Percentiles rank a stretch among this genome's conserved stretches.
Evolutionary conservation across 371 early-diverging fungal species (phyloP).

Genomic region (Mortierella sp.): DNA sequence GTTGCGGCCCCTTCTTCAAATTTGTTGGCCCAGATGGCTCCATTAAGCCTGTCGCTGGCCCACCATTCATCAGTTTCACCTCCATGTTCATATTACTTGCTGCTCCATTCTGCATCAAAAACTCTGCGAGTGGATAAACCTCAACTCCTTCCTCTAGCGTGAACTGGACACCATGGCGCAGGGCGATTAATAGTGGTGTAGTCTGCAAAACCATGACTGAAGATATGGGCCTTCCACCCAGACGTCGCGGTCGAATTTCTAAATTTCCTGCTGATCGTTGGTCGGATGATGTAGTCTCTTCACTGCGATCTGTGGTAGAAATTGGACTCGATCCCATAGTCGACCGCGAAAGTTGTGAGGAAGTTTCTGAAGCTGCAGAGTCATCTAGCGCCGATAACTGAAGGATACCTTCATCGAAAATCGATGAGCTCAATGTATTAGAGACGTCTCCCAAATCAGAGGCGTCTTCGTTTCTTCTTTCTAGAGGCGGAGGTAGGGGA

Average conservation of each 20-base stretch:
- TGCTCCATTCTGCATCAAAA: slow-evolving; percentile 52
- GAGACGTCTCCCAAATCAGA: slow-evolving; percentile 1
- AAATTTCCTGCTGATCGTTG: not conserved
- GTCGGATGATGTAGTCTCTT: not conserved
- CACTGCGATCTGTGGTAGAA: slow-evolving; percentile 9
- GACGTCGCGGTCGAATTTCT: slow-evolving; percentile 17
- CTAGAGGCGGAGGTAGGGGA: not conserved
- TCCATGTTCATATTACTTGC: slow-evolving; percentile 51
- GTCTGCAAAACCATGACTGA: slow-evolving; percentile 50
- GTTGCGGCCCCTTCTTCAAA: not conserved
- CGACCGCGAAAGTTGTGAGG: slow-evolving; percentile 33
- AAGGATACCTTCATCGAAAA: slow-evolving; percentile 1
- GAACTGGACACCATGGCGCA: slow-evolving; percentile 45
- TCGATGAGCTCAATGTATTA: slow-evolving; percentile 5
- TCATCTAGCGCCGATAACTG: slow-evolving; percentile 8
- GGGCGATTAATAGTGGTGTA: slow-evolving; percentile 43
- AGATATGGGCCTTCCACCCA: slow-evolving; percentile 11
- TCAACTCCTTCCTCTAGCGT: slow-evolving; percentile 34
- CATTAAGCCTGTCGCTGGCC: slow-evolving; percentile 2
- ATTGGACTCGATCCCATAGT: slow-evolving; percentile 20
- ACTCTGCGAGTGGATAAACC: slow-evolving; percentile 54
- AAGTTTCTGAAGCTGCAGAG: slow-evolving; percentile 13
- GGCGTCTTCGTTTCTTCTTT: slow-evolving; percentile 10
- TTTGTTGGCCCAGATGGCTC: not conserved
- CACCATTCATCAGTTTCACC: slow-evolving; percentile 35